phyloP scores from a whole-genome alignment of 2,329 filamentous ascomycete genomes.

The Colletotrichum sp. region DNA sequence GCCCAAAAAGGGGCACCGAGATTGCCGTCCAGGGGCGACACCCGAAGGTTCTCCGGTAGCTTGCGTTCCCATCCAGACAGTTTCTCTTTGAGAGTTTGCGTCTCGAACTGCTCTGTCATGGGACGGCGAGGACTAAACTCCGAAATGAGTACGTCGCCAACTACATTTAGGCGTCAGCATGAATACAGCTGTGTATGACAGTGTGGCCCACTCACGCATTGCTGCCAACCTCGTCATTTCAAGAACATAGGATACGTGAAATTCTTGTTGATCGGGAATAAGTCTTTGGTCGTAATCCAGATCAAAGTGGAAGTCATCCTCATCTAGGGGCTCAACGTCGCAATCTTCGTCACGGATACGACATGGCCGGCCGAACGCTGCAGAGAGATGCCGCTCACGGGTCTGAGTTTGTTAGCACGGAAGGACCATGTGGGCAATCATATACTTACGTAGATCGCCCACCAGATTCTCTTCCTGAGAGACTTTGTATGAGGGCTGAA shows the following conservation, averaged over 20 bases:
- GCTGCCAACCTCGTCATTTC: slow-evolving; percentile 40
- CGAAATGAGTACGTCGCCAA: background rate
- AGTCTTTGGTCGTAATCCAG: slow-evolving; percentile 17
- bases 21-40: background rate
- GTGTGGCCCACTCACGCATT: slow-evolving; percentile 25
- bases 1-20: background rate
- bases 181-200: background rate
- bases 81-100: background rate
- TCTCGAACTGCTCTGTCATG: background rate
- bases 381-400: slow-evolving; percentile 39
- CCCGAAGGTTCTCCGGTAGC: background rate
- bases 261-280: slow-evolving; percentile 24
- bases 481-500: background rate
- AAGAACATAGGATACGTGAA: slow-evolving; percentile 37
- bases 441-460: slow-evolving; percentile 7
- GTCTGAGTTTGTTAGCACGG: background rate
- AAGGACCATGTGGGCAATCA: fast-evolving
- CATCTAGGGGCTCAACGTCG: slow-evolving; percentile 36
- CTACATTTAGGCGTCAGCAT: background rate
- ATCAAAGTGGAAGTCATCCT: slow-evolving; percentile 35
- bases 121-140: slow-evolving; percentile 2
- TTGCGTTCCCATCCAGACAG: background rate
- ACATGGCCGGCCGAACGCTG: slow-evolving; percentile 37
- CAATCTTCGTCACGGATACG: slow-evolving; percentile 42
- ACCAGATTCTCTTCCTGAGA: slow-evolving; percentile 1